phyloP scores from a whole-genome alignment of 1,139 yeast species.

The Sugiyamaella japonica region DNA sequence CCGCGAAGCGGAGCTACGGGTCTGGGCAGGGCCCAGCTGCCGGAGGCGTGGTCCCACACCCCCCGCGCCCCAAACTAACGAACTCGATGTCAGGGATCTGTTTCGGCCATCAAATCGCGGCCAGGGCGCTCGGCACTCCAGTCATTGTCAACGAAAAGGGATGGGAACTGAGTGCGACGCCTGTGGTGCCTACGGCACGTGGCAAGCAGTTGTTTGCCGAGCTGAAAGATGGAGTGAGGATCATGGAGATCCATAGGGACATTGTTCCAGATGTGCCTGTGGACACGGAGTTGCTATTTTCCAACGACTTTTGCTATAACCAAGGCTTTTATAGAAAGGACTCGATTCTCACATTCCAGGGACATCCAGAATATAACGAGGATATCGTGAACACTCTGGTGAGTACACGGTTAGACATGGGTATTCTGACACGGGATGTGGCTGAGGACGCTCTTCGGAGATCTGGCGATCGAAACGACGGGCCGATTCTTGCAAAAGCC shows the following conservation, averaged over 20 bases:
- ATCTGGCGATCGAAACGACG: constrained; percentile 34
- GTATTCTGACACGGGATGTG: constrained; percentile 28
- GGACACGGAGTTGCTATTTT: constrained; percentile 42
- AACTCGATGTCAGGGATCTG: constrained; percentile 55
- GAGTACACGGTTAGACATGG: constrained; percentile 25
- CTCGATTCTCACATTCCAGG: constrained; percentile 69
- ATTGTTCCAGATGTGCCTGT: constrained; percentile 54
- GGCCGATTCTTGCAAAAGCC: constrained; percentile 35
- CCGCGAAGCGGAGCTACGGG: not conserved
- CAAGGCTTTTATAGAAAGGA: constrained; percentile 62
- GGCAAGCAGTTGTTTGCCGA: constrained; percentile 43
- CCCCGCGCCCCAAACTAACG: constrained; percentile 43
- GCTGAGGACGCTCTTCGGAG: constrained; percentile 31
- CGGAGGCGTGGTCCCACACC: too few species aligned
- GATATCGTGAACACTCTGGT: constrained; percentile 40
- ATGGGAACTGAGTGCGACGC: constrained; percentile 70
- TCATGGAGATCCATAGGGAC: constrained; percentile 74
- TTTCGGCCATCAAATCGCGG: constrained; percentile 83
- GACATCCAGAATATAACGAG: constrained; percentile 79
- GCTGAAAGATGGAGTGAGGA: constrained; percentile 37
- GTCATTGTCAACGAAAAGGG: constrained; percentile 61
- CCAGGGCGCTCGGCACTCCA: constrained; percentile 60
- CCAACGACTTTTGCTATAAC: constrained; percentile 53
- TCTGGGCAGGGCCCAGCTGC: constrained; percentile 2
- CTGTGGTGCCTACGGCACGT: constrained; percentile 49